Conservation (phyloP, 1,284 basidiomycete species). For the Tilletia walkeri region DNA sequence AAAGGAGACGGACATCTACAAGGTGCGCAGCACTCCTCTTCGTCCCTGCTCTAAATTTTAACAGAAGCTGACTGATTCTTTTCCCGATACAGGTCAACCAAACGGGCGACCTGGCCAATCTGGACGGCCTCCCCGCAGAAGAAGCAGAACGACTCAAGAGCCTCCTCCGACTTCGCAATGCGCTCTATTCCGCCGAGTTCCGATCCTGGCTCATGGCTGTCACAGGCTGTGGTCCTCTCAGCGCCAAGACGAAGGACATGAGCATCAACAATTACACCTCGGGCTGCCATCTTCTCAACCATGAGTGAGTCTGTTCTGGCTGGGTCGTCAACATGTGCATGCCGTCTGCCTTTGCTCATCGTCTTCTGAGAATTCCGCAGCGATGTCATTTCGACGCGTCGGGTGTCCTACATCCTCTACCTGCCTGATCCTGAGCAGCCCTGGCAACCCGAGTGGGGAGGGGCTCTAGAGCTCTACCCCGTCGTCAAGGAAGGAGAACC, state of each 20-base stretch:
- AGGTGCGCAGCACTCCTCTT: slow-evolving; percentile 55
- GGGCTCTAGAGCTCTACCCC: slow-evolving; percentile 92
- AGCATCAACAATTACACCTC: slow-evolving; percentile 88
- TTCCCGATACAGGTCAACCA: slow-evolving; percentile 69
- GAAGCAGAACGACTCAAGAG: slow-evolving; percentile 46
- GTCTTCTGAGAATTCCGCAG: slow-evolving; percentile 58
- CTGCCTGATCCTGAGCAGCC: slow-evolving; percentile 76
- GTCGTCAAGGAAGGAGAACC: slow-evolving; percentile 48
- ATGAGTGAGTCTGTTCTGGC: slow-evolving; percentile 43
- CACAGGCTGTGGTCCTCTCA: slow-evolving; percentile 89
- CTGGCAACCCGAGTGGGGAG: slow-evolving; percentile 80
- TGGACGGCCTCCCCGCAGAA: slow-evolving; percentile 68
- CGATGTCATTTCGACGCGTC: slow-evolving; percentile 92
- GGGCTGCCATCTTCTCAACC: slow-evolving; percentile 74
- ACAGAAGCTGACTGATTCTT: too few species aligned
- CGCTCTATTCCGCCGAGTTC: slow-evolving; percentile 85
- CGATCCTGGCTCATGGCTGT: slow-evolving; percentile 79
- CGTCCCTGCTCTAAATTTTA: slow-evolving; percentile 56
- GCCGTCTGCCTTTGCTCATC: not conserved
- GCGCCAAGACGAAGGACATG: slow-evolving; percentile 89
- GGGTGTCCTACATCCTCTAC: slow-evolving; percentile 96
- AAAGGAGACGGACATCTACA: slow-evolving; percentile 99
- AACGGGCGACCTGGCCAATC: slow-evolving; percentile 92
- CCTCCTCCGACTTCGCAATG: slow-evolving; percentile 74
- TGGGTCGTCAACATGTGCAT: not conserved